phyloP scores from a whole-genome alignment of 352 stramenopile genomes.

The Globisporangium takayamanum region DNA sequence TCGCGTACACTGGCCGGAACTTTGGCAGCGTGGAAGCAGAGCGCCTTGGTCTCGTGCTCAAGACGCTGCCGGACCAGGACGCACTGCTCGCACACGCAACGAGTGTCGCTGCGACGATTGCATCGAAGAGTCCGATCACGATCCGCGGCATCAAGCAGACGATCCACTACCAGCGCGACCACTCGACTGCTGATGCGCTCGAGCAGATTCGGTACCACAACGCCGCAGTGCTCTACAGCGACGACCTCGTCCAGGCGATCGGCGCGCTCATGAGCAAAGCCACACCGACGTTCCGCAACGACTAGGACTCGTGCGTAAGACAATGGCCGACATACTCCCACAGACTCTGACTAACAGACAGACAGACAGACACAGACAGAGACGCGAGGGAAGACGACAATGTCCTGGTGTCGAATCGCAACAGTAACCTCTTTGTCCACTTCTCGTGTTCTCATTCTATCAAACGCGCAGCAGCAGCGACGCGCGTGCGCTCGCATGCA shows the following conservation, averaged over 20 bases:
- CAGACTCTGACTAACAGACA: neutral
- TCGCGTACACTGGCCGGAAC: constrained; percentile 78
- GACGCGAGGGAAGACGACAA: too few species aligned
- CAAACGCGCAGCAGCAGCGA: neutral
- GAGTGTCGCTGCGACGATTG: constrained; percentile 54
- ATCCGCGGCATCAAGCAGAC: constrained; percentile 85
- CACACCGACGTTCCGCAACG: constrained; percentile 54
- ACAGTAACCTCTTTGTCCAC: neutral
- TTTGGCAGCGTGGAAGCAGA: constrained; percentile 76
- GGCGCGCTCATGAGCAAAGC: constrained; percentile 60
- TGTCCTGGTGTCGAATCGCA: too few species aligned
- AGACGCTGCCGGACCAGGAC: constrained; percentile 53
- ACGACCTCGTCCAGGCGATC: constrained; percentile 79
- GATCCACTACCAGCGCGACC: constrained; percentile 83
- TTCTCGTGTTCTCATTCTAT: neutral
- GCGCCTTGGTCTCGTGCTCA: constrained; percentile 69
- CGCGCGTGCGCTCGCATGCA: neutral
- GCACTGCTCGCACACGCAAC: constrained; percentile 49
- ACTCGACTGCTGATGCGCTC: constrained; percentile 72
- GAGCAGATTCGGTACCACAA: constrained; percentile 83
- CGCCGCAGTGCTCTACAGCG: constrained; percentile 75
- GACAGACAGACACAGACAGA: neutral
- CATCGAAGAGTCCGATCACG: constrained; percentile 80
- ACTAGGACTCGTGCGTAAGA: constrained; percentile 21
- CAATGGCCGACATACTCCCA: neutral